A percentile compares a stretch with the other conserved stretches of the same genome.
These are phyloP conservation scores for Agaricales sp. DNA, from an alignment of 1,284 basidiomycete genomes.

Conservation along the genomic window DNA sequence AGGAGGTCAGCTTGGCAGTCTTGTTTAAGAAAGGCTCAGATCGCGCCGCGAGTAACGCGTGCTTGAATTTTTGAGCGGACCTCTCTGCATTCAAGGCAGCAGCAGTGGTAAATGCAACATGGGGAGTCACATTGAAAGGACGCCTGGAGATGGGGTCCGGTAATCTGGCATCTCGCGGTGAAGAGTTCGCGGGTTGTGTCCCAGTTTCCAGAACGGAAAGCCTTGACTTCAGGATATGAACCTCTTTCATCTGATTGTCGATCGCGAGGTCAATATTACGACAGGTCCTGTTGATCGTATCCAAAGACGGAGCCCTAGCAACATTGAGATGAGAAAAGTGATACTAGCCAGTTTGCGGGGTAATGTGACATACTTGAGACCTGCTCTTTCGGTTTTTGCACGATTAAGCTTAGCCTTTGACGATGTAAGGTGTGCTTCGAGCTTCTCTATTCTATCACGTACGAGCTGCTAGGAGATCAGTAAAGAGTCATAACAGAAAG, in stretches of 20 bases:
- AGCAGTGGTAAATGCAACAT: conserved; percentile 61
- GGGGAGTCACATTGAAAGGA: conserved; percentile 40
- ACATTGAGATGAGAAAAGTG: conserved; percentile 1
- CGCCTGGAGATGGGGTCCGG: conserved; percentile 23
- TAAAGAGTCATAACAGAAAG: conserved; percentile 5
- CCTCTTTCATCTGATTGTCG: conserved; percentile 49
- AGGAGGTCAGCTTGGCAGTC: conserved; percentile 30
- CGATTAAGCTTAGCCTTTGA: conserved; percentile 64
- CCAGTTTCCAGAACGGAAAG: conserved; percentile 24
- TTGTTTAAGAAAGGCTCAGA: conserved; percentile 57
- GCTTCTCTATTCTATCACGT: conserved; percentile 62
- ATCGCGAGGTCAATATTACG: conserved; percentile 72
- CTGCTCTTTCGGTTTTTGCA: conserved; percentile 50
- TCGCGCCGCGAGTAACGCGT: conserved; percentile 49
- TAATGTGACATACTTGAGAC: conserved; percentile 40
- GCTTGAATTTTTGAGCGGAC: conserved; percentile 58
- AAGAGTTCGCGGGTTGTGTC: conserved; percentile 11
- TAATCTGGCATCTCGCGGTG: conserved; percentile 30
- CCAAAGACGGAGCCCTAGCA: conserved; percentile 67
- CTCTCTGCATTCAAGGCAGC: conserved; percentile 72
- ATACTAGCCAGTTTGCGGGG: conserved; percentile 1
- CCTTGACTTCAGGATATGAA: conserved; percentile 45
- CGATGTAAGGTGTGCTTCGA: conserved; percentile 63
- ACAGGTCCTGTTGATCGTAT: conserved; percentile 75
- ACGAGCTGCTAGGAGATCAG: conserved; percentile 35